Percentiles rank a stretch among this genome's conserved stretches.
These are phyloP conservation scores for Pythium aquatile DNA, from an alignment of 352 stramenopile species.

Conservation along the genomic window DNA sequence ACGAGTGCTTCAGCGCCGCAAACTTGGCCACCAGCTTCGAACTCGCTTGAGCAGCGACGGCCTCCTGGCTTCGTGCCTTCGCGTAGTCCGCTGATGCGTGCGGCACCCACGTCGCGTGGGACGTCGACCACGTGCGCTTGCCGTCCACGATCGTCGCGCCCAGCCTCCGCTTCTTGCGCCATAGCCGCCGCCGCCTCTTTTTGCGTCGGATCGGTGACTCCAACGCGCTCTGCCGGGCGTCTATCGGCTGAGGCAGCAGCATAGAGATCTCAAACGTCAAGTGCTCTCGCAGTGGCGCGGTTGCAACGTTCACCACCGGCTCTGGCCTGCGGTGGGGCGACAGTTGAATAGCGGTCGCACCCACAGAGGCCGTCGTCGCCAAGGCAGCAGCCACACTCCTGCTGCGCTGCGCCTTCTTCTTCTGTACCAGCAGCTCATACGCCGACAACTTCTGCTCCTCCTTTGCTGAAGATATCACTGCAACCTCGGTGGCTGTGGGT, in stretches of 20 bases:
- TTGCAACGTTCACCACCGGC: constrained; percentile 34
- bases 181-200: constrained; percentile 25
- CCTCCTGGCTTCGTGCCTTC: constrained; percentile 28
- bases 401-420: constrained; percentile 7
- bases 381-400: too few relatives aligned
- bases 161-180: constrained; percentile 28
- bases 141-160: constrained; percentile 12
- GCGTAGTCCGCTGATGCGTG: constrained; percentile 49
- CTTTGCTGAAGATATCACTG: not conserved
- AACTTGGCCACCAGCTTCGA: constrained; percentile 42
- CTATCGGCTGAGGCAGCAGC: constrained; percentile 48
- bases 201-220: constrained; percentile 50
- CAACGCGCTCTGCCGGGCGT: constrained; percentile 47
- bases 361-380: too few relatives aligned
- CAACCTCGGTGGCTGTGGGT: not conserved
- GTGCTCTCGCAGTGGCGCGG: constrained; percentile 36
- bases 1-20: constrained; percentile 27
- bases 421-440: constrained; percentile 5
- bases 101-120: constrained; percentile 38
- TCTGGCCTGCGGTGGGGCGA: constrained; percentile 24
- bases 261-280: constrained; percentile 71
- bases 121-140: constrained; percentile 38
- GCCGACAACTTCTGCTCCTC: not conserved
- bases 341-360: not conserved
- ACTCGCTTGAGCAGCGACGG: constrained; percentile 20